Conservation (phyloP, 2,329 filamentous ascomycete species). For the Aureobasidium subglaciale region DNA sequence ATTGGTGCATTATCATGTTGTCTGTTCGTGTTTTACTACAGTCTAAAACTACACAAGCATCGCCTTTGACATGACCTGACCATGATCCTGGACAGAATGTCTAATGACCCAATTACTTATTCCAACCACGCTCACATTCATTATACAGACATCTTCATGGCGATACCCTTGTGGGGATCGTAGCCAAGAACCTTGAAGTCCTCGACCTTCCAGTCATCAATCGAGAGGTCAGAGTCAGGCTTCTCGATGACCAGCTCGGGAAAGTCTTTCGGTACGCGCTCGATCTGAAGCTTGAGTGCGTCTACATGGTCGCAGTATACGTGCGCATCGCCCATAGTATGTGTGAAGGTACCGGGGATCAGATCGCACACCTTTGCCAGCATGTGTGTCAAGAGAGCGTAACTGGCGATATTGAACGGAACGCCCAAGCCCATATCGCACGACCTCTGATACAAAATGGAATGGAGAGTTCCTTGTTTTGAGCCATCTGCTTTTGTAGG, state of each 20-base stretch:
- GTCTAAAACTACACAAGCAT: too few relatives aligned
- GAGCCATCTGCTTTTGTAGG: conserved; percentile 25
- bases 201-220: conserved; percentile 84
- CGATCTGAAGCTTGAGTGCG: conserved; percentile 72
- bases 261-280: conserved; percentile 72
- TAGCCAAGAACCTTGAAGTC: conserved; percentile 87
- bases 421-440: conserved; percentile 97
- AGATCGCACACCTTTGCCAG: conserved; percentile 80
- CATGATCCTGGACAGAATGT: too few relatives aligned
- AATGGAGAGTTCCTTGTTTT: conserved; percentile 66
- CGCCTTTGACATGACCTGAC: too few relatives aligned
- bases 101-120: too few relatives aligned
- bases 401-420: conserved; percentile 95
- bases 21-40: too few relatives aligned
- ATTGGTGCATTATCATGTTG: too few relatives aligned
- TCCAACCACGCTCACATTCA: too few relatives aligned
- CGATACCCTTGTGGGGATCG: conserved; percentile 81
- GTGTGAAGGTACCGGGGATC: conserved; percentile 77
- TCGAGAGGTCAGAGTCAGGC: conserved; percentile 57
- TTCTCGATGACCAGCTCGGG: conserved; percentile 68
- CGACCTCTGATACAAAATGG: conserved; percentile 84
- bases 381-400: conserved; percentile 93
- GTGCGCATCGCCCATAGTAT: conserved; percentile 98
- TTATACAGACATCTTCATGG: conserved; percentile 99
- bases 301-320: conserved; percentile 91